phyloP scores from a whole-genome alignment of 352 stramenopile species.

The Pythium sukuiense region DNA sequence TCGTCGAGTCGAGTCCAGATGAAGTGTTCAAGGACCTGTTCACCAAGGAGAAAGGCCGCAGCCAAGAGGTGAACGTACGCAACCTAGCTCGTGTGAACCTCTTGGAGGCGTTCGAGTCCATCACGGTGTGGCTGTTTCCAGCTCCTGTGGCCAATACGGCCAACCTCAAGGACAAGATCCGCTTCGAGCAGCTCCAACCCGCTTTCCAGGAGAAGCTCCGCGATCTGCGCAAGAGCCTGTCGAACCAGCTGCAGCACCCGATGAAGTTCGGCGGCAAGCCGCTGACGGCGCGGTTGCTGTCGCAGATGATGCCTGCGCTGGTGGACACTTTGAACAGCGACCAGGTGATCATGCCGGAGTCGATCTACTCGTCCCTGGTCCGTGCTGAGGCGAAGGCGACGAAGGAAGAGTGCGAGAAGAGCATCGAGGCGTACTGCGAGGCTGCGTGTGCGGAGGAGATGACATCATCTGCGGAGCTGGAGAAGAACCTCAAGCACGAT shows the following conservation, averaged over 20 bases:
- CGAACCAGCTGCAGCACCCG: conserved; percentile 65
- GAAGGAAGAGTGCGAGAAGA: conserved; percentile 59
- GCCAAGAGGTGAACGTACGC: conserved; percentile 77
- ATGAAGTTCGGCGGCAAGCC: conserved; percentile 79
- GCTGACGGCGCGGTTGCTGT: conserved; percentile 68
- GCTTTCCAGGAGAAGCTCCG: conserved; percentile 77
- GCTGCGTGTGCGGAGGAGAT: conserved; percentile 60
- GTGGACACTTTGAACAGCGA: conserved; percentile 86
- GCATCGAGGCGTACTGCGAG: conserved; percentile 69
- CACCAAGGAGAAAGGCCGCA: conserved; percentile 77
- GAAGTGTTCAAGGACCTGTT: conserved; percentile 83
- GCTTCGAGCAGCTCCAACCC: conserved; percentile 80
- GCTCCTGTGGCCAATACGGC: conserved; percentile 76
- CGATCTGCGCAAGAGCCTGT: conserved; percentile 70
- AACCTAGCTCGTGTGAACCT: conserved; percentile 79
- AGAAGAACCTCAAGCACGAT: conserved; percentile 55
- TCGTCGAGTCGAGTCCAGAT: conserved; percentile 79
- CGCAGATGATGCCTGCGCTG: conserved; percentile 74
- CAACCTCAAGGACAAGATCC: conserved; percentile 79
- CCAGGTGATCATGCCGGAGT: conserved; percentile 87
- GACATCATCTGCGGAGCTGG: conserved; percentile 53
- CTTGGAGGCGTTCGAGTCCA: conserved; percentile 80
- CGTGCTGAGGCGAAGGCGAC: conserved; percentile 67
- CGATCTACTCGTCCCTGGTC: conserved; percentile 87
- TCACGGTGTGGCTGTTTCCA: conserved; percentile 87